A percentile compares a stretch with the other conserved stretches of the same genome.
Conservation (phyloP, 768 basidiomycete genomes). For the Kwoniella mangroviensis region DNA sequence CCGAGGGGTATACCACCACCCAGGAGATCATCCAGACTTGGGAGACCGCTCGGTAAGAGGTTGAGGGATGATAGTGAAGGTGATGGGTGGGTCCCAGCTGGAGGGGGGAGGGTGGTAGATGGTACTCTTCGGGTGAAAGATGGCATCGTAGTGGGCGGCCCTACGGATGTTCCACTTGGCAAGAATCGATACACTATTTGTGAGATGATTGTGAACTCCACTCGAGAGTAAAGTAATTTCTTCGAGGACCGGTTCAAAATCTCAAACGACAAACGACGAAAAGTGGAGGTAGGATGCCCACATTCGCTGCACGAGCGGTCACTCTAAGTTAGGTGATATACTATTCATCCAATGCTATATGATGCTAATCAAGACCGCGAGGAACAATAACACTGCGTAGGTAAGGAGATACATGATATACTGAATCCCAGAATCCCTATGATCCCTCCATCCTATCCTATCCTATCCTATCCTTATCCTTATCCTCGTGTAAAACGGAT, state of each 20-base stretch:
- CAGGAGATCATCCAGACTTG: slow-evolving; percentile 91
- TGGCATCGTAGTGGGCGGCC: slow-evolving; percentile 42
- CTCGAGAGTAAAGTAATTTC: too few species aligned
- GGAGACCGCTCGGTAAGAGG: slow-evolving; percentile 77
- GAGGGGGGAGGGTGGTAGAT: slow-evolving; percentile 35
- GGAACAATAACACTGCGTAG: not conserved
- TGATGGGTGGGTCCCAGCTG: slow-evolving; percentile 54
- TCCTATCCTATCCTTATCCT: not conserved
- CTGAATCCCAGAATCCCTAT: not conserved
- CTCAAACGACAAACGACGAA: not conserved
- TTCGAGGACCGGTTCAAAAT: too few species aligned
- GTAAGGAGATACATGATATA: slow-evolving; percentile 4
- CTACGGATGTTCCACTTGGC: not conserved
- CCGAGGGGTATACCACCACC: slow-evolving; percentile 82
- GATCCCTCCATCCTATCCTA: not conserved
- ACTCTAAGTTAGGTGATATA: not conserved
- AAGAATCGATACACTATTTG: too few species aligned
- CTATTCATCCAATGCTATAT: not conserved
- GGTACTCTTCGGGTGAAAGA: slow-evolving; percentile 55
- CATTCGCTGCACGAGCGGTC: not conserved
- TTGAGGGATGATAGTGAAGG: slow-evolving; percentile 55
- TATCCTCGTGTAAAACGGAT: not conserved
- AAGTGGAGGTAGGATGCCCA: not conserved
- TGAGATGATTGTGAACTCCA: too few species aligned
- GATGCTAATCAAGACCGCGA: not conserved